Evolutionary conservation across 2,329 filamentous ascomycete genomes (phyloP).

Genomic region (Pestalotiopsis sp.): DNA sequence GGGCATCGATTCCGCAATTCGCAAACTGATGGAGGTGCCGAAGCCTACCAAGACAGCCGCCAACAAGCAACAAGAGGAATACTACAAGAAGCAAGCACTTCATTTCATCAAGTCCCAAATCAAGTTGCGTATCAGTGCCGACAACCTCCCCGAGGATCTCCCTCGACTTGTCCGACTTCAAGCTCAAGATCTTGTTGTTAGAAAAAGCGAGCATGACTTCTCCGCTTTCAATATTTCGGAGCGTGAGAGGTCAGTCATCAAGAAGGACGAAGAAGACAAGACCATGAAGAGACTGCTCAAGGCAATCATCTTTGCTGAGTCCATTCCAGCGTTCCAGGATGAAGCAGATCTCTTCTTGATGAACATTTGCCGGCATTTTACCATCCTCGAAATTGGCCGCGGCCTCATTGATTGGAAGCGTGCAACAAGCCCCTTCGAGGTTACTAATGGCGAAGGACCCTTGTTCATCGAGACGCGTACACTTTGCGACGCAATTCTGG

Average conservation of each 20-base stretch:
- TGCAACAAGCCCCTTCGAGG: constrained; percentile 76
- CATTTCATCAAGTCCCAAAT: constrained; percentile 85
- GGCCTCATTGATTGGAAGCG: constrained; percentile 83
- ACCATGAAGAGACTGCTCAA: constrained; percentile 86
- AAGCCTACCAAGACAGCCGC: constrained; percentile 56
- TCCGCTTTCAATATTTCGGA: constrained; percentile 75
- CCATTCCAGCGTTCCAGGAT: constrained; percentile 76
- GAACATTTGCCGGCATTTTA: constrained; percentile 86
- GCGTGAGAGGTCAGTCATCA: constrained; percentile 78
- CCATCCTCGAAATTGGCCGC: constrained; percentile 84
- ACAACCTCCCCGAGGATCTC: constrained; percentile 87
- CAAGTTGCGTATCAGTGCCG: constrained; percentile 86
- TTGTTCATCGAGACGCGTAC: constrained; percentile 85
- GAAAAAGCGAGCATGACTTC: constrained; percentile 71
- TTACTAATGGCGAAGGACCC: constrained; percentile 82
- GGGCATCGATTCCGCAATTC: constrained; percentile 85
- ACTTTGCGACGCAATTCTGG: constrained; percentile 85
- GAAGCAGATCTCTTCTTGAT: constrained; percentile 75
- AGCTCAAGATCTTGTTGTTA: constrained; percentile 78
- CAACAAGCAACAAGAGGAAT: constrained; percentile 69
- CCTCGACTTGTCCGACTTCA: constrained; percentile 83
- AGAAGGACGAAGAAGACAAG: constrained; percentile 82
- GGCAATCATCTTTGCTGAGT: constrained; percentile 82
- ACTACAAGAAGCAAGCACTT: constrained; percentile 93
- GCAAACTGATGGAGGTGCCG: constrained; percentile 80